A percentile compares a stretch with the other conserved stretches of the same genome.
Evolutionary conservation across 2,329 filamentous ascomycete species (phyloP).

Genomic region (Fusarium foetens): DNA sequence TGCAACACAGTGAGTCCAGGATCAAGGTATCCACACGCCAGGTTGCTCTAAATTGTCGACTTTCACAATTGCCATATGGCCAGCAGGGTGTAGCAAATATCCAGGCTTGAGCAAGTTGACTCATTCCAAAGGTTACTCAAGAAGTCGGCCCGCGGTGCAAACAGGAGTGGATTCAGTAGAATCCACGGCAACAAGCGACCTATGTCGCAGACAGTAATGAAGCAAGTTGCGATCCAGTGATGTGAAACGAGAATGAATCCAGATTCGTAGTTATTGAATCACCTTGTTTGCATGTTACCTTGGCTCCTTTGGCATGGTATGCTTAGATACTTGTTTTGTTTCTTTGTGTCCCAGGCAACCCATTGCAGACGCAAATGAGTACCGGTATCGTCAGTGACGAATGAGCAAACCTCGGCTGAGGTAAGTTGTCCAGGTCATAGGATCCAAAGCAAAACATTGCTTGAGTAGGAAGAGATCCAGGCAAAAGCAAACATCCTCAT

Average conservation of each 20-base stretch:
- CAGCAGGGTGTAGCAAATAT: conserved; percentile 28
- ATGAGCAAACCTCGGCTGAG: conserved; percentile 36
- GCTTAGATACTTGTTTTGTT: conserved; percentile 20
- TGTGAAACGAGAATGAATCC: conserved; percentile 4
- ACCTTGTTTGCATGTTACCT: conserved; percentile 31
- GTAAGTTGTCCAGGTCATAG: conserved; percentile 15
- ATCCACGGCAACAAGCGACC: conserved; percentile 16
- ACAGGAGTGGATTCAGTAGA: conserved; percentile 4
- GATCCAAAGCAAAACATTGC: conserved; percentile 21
- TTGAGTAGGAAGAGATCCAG: conserved; percentile 10
- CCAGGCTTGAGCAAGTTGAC: conserved; percentile 13
- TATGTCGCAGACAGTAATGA: conserved; percentile 19
- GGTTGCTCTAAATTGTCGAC: conserved; percentile 3
- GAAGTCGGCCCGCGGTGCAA: neutral
- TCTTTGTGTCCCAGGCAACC: conserved; percentile 18
- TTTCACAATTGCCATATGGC: conserved; percentile 19
- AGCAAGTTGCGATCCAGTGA: conserved; percentile 32
- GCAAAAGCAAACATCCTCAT: conserved; percentile 19
- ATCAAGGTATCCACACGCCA: neutral
- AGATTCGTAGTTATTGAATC: conserved; percentile 9
- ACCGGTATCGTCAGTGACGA: conserved; percentile 29
- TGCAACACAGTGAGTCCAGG: neutral
- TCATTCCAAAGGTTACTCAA: neutral
- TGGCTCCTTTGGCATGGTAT: conserved; percentile 31
- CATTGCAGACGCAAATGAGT: conserved; percentile 29